Evolutionary conservation across 2,329 filamentous ascomycete species (phyloP).

Genomic region (Aureobasidium mangrovei): DNA sequence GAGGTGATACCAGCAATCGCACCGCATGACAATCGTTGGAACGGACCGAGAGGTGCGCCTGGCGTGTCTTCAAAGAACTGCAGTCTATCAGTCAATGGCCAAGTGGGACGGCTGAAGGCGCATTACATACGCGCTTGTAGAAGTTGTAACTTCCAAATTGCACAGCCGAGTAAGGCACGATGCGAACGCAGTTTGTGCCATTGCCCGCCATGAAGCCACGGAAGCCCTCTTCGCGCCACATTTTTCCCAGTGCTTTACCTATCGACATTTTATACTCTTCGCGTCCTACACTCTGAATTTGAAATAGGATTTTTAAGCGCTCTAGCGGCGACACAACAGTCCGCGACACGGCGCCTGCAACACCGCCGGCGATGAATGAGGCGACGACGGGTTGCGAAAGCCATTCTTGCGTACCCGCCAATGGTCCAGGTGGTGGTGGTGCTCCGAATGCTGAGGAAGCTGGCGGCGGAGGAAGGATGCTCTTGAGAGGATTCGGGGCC

Average conservation of each 20-base stretch:
- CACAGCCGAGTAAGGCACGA: slow-evolving; percentile 94
- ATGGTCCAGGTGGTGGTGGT: slow-evolving; percentile 13
- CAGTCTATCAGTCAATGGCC: not conserved
- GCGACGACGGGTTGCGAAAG: slow-evolving; percentile 79
- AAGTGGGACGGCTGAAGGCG: not conserved
- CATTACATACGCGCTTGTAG: slow-evolving; percentile 71
- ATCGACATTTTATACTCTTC: slow-evolving; percentile 93
- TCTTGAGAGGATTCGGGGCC: not conserved
- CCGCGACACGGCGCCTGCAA: slow-evolving; percentile 92
- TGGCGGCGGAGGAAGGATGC: not conserved
- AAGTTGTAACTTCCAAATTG: slow-evolving; percentile 98
- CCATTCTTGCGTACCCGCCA: slow-evolving; percentile 21
- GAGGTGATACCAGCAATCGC: slow-evolving; percentile 91
- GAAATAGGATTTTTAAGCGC: slow-evolving; percentile 93
- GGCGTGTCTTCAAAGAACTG: slow-evolving; percentile 69
- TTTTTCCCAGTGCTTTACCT: slow-evolving; percentile 79
- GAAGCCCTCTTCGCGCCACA: slow-evolving; percentile 97
- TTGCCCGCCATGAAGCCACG: slow-evolving; percentile 96
- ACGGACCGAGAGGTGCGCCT: slow-evolving; percentile 62
- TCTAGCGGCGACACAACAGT: slow-evolving; percentile 96
- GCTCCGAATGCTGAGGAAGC: not conserved
- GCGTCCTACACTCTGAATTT: slow-evolving; percentile 82
- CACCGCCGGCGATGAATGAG: slow-evolving; percentile 86
- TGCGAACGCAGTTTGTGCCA: slow-evolving; percentile 95
- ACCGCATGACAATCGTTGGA: slow-evolving; percentile 77